Evolutionary conservation across 257 asterid species (phyloP).

Genomic region (Solanum bukasovii): DNA sequence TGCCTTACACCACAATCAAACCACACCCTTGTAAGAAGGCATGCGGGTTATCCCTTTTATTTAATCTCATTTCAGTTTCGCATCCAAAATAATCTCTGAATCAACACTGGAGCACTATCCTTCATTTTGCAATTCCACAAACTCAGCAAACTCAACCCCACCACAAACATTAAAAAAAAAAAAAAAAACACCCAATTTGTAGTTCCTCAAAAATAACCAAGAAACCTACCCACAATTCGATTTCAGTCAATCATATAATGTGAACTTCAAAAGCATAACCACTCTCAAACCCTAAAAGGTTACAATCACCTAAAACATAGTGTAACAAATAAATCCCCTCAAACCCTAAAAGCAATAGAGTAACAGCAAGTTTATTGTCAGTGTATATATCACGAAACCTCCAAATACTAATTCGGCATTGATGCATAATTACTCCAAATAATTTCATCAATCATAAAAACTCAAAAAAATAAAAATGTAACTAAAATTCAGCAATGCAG

Average conservation of each 20-base stretch:
- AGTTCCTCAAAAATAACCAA: neutral
- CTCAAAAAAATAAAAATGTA: neutral
- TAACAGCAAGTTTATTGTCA: neutral
- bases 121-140: neutral
- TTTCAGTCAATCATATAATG: neutral
- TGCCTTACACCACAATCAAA: neutral
- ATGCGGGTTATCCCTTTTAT: neutral
- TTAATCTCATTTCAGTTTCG: neutral
- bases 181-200: neutral
- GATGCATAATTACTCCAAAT: neutral
- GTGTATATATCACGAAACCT: neutral
- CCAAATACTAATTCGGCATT: neutral
- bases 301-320: neutral
- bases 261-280: neutral
- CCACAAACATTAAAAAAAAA: neutral
- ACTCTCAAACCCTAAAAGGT: neutral
- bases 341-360: neutral
- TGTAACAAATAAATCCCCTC: neutral
- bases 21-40: neutral
- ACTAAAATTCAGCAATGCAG: neutral
- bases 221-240: neutral
- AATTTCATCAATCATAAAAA: neutral
- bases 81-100: neutral
- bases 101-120: neutral
- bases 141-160: neutral